Evolutionary conservation across 495 filamentous ascomycete genomes (phyloP).

Genomic region (Penicillium bovifimosum): DNA sequence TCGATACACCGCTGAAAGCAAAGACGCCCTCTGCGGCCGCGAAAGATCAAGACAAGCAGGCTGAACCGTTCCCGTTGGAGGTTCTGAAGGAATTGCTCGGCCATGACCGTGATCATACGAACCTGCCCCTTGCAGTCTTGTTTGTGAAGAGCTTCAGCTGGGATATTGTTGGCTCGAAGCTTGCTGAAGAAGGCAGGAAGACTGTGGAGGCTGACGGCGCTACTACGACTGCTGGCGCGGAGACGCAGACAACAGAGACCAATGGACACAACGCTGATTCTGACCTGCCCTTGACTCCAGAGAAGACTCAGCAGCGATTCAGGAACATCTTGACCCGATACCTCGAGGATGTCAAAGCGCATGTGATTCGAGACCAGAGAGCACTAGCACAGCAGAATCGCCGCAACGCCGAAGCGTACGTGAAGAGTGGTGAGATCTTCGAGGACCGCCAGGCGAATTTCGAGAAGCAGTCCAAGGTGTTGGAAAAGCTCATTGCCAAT

Average conservation of each 20-base stretch:
- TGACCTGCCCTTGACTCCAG: conserved; percentile 66
- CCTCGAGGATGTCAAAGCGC: conserved; percentile 86
- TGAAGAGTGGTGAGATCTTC: conserved; percentile 97
- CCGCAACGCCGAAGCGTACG: conserved; percentile 95
- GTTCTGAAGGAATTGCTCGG: conserved; percentile 94
- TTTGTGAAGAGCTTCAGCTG: conserved; percentile 96
- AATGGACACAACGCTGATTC: conserved; percentile 29
- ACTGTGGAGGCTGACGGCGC: conserved; percentile 79
- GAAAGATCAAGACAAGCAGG: conserved; percentile 41
- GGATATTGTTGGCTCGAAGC: conserved; percentile 82
- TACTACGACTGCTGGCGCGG: conserved; percentile 43
- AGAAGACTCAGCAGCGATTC: conserved; percentile 81
- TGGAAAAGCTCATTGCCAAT: conserved; percentile 86
- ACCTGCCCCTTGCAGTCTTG: conserved; percentile 82
- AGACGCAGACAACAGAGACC: conserved; percentile 42
- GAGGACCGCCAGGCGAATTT: conserved; percentile 95
- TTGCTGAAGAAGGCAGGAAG: conserved; percentile 68
- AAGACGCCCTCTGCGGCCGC: conserved; percentile 22
- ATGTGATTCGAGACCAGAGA: conserved; percentile 86
- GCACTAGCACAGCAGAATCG: conserved; percentile 74
- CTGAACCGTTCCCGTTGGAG: conserved; percentile 90
- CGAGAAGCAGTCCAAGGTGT: conserved; percentile 83
- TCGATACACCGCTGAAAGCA: conserved; percentile 49
- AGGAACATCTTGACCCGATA: conserved; percentile 83
- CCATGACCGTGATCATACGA: conserved; percentile 86